These are phyloP conservation scores for Trichoderma simmonsii DNA, from an alignment of 2,329 filamentous ascomycete genomes.

Conservation along the genomic window DNA sequence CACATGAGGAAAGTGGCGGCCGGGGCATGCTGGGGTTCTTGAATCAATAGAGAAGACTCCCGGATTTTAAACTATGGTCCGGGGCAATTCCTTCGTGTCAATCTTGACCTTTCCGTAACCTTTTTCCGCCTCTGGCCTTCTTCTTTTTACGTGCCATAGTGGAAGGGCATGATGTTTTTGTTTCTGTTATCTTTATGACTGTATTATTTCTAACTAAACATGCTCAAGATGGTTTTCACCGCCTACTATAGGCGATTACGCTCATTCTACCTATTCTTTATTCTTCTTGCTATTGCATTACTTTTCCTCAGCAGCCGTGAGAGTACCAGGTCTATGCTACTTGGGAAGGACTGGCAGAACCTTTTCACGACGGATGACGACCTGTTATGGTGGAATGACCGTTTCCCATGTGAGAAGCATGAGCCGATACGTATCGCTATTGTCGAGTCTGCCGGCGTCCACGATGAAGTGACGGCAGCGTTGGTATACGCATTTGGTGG, in stretches of 20 bases:
- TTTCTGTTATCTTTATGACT: conserved; percentile 6
- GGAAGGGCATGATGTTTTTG: conserved; percentile 8
- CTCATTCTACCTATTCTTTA: conserved; percentile 7
- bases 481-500: conserved; percentile 16
- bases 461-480: conserved; percentile 11
- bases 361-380: conserved; percentile 10
- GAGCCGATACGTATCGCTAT: conserved; percentile 13
- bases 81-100: background rate
- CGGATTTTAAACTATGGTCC: conserved; percentile 1
- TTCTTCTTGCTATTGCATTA: conserved; percentile 13
- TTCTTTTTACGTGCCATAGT: background rate
- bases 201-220: background rate
- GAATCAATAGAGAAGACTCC: background rate
- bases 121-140: background rate
- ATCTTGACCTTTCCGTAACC: conserved; percentile 4
- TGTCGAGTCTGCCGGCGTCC: conserved; percentile 11
- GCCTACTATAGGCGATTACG: conserved; percentile 14
- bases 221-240: conserved; percentile 13
- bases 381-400: conserved; percentile 1
- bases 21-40: background rate
- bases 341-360: background rate
- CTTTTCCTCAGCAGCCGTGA: conserved; percentile 12
- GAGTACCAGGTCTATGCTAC: background rate
- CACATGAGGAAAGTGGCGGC: background rate
- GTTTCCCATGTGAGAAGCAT: conserved; percentile 9